Evolutionary conservation across 257 asterid species (phyloP).

Genomic region (Ophiorrhiza pumila): DNA sequence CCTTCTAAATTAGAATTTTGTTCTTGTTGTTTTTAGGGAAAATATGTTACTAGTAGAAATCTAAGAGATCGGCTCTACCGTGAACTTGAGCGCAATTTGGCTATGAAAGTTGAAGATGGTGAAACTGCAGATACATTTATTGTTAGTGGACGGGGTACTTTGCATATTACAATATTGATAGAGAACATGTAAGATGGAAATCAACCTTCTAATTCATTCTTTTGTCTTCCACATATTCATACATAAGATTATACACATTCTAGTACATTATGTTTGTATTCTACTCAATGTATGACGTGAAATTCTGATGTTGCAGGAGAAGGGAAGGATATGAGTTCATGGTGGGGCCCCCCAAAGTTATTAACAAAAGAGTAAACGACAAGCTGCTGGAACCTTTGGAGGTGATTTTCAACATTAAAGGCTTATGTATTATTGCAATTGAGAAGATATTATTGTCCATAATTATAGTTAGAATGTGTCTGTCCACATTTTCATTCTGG

Average conservation of each 20-base stretch:
- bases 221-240: background rate
- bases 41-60: conserved; percentile 90
- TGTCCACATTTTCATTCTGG: background rate
- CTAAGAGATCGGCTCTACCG: conserved; percentile 86
- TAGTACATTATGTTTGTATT: conserved; percentile 9
- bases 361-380: conserved; percentile 73
- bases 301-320: conserved; percentile 55
- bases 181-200: conserved; percentile 75
- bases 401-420: conserved; percentile 36
- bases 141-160: conserved; percentile 95
- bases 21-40: conserved; percentile 57
- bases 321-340: conserved; percentile 99
- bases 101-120: conserved; percentile 97
- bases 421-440: background rate
- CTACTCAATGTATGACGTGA: conserved; percentile 19
- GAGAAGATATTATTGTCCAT: background rate
- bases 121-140: conserved; percentile 89
- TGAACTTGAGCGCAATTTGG: conserved; percentile 94
- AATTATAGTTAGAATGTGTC: background rate
- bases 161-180: conserved; percentile 86
- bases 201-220: background rate
- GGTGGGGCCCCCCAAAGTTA: conserved; percentile 99
- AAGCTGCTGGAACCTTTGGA: conserved; percentile 85
- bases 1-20: background rate
- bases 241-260: conserved; percentile 1